phyloP scores from a whole-genome alignment of 768 basidiomycete genomes.

The Amanita subjunquillea region DNA sequence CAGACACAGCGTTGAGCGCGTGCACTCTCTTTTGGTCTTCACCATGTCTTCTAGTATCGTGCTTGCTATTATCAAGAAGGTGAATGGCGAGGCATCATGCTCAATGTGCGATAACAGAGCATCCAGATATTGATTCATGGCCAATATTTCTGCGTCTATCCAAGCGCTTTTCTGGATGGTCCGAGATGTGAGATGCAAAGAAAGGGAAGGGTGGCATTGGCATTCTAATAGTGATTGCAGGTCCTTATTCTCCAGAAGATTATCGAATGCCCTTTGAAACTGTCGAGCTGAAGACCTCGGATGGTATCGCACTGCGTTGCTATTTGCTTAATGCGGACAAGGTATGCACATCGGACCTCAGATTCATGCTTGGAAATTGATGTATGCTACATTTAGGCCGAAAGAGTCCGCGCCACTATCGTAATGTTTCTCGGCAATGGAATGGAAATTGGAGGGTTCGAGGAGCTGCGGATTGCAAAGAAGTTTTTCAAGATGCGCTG shows the following conservation, averaged over 20 bases:
- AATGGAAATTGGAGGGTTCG: slow-evolving; percentile 9
- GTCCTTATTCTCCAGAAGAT: neutral
- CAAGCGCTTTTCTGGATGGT: neutral
- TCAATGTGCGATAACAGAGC: neutral
- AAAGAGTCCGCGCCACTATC: slow-evolving; percentile 7
- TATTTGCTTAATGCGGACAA: neutral
- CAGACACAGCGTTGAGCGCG: neutral
- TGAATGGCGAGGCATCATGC: neutral
- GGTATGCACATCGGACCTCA: neutral
- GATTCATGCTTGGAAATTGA: neutral
- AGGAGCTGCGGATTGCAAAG: neutral
- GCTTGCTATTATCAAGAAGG: neutral
- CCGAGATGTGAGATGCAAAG: neutral
- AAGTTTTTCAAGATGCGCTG: slow-evolving; percentile 1
- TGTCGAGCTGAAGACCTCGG: slow-evolving; percentile 3
- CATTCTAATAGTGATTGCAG: neutral
- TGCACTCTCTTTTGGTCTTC: neutral
- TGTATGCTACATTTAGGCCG: neutral
- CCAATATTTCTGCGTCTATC: slow-evolving; percentile 3
- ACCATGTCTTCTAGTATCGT: neutral
- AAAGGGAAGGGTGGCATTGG: neutral
- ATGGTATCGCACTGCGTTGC: slow-evolving; percentile 1
- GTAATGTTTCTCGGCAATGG: slow-evolving; percentile 15
- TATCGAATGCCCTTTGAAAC: slow-evolving; percentile 1
- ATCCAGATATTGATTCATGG: slow-evolving; percentile 1